Percentiles rank a stretch among this genome's conserved stretches.
Evolutionary conservation across 139 green algal species (phyloP).

Genomic region (Nannochloris sp.): DNA sequence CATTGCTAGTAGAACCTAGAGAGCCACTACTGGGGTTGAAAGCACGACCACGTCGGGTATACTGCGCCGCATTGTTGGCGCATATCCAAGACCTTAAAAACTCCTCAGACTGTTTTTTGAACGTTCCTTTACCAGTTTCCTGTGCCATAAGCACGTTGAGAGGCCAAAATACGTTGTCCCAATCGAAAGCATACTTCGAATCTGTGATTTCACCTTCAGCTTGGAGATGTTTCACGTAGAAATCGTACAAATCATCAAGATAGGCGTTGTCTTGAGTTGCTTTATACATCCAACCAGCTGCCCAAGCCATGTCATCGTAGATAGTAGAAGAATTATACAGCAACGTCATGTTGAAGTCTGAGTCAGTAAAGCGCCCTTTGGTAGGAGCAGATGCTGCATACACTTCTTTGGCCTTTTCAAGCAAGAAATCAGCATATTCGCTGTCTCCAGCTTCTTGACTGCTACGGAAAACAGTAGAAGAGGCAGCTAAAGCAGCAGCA

Average conservation of each 20-base stretch:
- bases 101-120: constrained; percentile 27
- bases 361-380: constrained; percentile 13
- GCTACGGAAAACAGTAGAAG: constrained; percentile 43
- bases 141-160: constrained; percentile 47
- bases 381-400: constrained; percentile 25
- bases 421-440: constrained; percentile 32
- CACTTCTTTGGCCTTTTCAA: constrained; percentile 35
- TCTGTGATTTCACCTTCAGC: constrained; percentile 16
- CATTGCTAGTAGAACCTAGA: constrained; percentile 49
- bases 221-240: constrained; percentile 37
- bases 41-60: constrained; percentile 36
- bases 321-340: constrained; percentile 50
- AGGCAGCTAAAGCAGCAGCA: constrained; percentile 55
- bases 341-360: constrained; percentile 32
- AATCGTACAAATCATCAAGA: constrained; percentile 38
- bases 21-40: constrained; percentile 33
- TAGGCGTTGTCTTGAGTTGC: constrained; percentile 46
- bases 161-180: constrained; percentile 45
- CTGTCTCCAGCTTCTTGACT: constrained; percentile 14
- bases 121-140: constrained; percentile 37
- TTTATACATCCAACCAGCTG: constrained; percentile 58
- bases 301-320: constrained; percentile 62
- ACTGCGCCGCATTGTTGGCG: constrained; percentile 29
- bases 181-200: constrained; percentile 39
- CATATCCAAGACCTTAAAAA: constrained; percentile 49